Base-by-base conservation (phyloP, 1,284 basidiomycete genomes). In the Meripilus lineatus region DNA sequence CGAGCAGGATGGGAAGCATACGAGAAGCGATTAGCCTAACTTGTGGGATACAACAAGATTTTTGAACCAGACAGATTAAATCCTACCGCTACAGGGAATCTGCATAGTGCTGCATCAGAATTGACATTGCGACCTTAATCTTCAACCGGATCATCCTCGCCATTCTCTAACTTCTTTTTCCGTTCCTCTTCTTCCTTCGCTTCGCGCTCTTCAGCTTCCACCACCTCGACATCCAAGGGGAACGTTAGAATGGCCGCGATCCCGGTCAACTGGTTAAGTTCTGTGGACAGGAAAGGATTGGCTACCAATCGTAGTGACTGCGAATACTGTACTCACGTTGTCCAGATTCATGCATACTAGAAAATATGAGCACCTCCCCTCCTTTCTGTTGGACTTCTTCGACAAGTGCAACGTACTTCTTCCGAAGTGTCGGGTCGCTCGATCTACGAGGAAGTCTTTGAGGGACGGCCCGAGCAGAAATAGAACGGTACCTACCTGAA, bases 311-410 rank as follows among this genome's bases (percentile, higher is more conserved):
- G 36, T n/a, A 15, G 17, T 32, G 38, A 36, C 25, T 42, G 32
- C 40, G 3, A 14, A 23, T 14, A 17, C 2, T 24, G 30, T 15
- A 71, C 87, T 59, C 58, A 93, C 90, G 91, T 72, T 95, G 90
- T 20, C 96, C 96, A 21, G 89, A 92, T 65, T 99, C 95, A 63
- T 99, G 96, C 95, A 99, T 97, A 57, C 91, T 95, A 5, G 93
- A 96, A 65, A 99, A 99, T 53, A 98, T 93, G 36, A 97, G 71
- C 4, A 93, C 93, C 60, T 98, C 93, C 30, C 86, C 96, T 23
- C 93, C 92, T 52, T 89, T 91, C 38, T 81, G 75, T 51, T 89
- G 81, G 14, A 97, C 93, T 32, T 81, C 82, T 63, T 99, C 95
- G 1, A 96, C 93, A 44, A 99, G 73, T 38, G 72, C 70, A 30